Evolutionary conservation across 164 flowering plant species (phyloP), one percentile per base, ranked within the genome.

Genomic region (Vitis riparia): DNA sequence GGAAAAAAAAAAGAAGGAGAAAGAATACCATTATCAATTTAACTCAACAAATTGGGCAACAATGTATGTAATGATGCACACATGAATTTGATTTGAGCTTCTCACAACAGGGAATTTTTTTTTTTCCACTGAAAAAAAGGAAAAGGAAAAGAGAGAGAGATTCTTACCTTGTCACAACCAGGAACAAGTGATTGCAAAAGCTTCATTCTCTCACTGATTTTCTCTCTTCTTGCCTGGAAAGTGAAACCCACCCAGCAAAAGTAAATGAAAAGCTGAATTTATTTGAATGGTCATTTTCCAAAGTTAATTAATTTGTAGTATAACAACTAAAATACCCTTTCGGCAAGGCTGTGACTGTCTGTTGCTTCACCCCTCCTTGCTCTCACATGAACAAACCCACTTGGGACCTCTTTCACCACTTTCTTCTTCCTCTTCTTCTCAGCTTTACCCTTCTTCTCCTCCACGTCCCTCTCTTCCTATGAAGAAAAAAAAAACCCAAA

Each of bases 131-230:
- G 44, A 37, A 37, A 37, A 37, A 37, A 51, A 11, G 55, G 48
- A 23, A 12, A 65, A 23, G 55, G 29, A 11, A 14, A 13, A 2
- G 47, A 30, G 3, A 14, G 19, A 58, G 59, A 29, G 14, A 17
- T 49, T 19, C 57, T 15, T 44, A 76, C 79, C 87, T 83, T 80
- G 57, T 85, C 84, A 71, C 86, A 85, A 68, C 89, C 89, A 73
- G 89, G 89, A 76, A 85, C 87, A 59, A 86, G 79, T 69, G 72
- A 75, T 65, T 85, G 86, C 71, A 85, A 72, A 27, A 78, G 62
- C 73, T 75, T 85, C 89, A 85, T 83, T 59, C 83, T 83, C 73
- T 73, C 79, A 79, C 85, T 83, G 32, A 85, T 85, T 70, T 81
- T 85, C 67, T 83, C 82, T 72, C 89, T 81, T 69, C 89, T 81